Conservation (phyloP, 148 eudicot genomes). For the Rhododendron griersonianum region DNA sequence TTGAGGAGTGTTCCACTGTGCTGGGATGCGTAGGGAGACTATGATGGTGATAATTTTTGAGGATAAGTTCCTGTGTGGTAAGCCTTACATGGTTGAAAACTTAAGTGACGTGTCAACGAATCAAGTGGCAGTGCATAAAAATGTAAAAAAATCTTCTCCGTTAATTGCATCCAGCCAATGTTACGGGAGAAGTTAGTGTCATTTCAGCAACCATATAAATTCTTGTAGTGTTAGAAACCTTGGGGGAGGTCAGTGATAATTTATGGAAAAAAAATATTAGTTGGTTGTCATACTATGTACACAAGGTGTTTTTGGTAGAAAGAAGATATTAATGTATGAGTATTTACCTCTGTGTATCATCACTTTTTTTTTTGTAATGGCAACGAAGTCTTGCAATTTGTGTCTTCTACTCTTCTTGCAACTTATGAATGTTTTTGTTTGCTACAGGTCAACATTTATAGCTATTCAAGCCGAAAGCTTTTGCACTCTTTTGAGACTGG, state of each 20-base stretch:
- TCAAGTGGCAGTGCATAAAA: background rate
- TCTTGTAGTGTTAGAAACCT: background rate
- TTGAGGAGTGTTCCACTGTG: background rate
- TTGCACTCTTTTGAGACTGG: constrained; percentile 79
- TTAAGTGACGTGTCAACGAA: background rate
- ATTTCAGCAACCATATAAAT: background rate
- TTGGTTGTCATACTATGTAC: background rate
- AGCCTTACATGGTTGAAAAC: background rate
- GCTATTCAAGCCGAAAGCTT: constrained; percentile 65
- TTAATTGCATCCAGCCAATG: background rate
- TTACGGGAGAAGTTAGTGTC: background rate
- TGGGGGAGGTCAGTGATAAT: background rate
- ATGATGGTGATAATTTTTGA: background rate
- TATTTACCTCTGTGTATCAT: background rate
- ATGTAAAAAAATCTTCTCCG: background rate
- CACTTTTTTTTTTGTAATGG: background rate
- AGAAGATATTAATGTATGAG: background rate
- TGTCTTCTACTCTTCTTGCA: background rate
- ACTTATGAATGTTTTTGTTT: constrained; percentile 9
- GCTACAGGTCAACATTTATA: constrained; percentile 78
- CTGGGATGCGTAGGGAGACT: background rate
- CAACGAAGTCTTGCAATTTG: background rate
- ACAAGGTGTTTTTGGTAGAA: background rate
- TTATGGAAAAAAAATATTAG: background rate
- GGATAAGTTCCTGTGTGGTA: background rate